phyloP scores from a whole-genome alignment of 2,329 filamentous ascomycete species.

The Rutstroemia sp. region DNA sequence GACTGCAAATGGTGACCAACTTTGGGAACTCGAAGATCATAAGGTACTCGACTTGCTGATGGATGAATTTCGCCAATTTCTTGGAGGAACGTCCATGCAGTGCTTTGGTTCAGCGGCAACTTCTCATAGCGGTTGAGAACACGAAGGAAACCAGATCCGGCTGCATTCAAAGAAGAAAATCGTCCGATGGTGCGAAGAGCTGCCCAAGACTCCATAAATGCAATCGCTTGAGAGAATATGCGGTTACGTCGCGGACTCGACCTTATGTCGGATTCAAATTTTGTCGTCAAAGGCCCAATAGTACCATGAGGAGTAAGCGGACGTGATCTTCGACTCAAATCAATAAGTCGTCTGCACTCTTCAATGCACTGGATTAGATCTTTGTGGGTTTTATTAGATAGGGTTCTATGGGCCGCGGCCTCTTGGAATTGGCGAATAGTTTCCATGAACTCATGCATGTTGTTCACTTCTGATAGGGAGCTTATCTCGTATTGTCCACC shows the following conservation, averaged over 20 bases:
- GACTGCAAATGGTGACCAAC: slow-evolving; percentile 29
- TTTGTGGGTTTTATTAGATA: neutral
- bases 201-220: slow-evolving; percentile 63
- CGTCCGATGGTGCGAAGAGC: slow-evolving; percentile 46
- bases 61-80: slow-evolving; percentile 66
- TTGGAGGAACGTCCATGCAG: slow-evolving; percentile 62
- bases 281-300: slow-evolving; percentile 32
- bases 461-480: slow-evolving; percentile 43
- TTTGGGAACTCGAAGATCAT: slow-evolving; percentile 48
- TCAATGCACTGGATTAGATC: slow-evolving; percentile 36
- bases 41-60: slow-evolving; percentile 61
- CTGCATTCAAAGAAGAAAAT: slow-evolving; percentile 47
- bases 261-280: slow-evolving; percentile 1
- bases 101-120: slow-evolving; percentile 36
- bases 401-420: neutral
- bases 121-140: slow-evolving; percentile 52
- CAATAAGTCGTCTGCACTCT: slow-evolving; percentile 43
- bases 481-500: slow-evolving; percentile 57
- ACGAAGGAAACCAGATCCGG: slow-evolving; percentile 58
- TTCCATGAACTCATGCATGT: slow-evolving; percentile 42
- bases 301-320: slow-evolving; percentile 44
- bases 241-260: neutral
- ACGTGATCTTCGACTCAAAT: slow-evolving; percentile 42
- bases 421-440: slow-evolving; percentile 32
- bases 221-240: slow-evolving; percentile 10